Base-by-base conservation (phyloP, 2,329 filamentous ascomycete species). In the Arthrobotrys pseudoclavata region DNA sequence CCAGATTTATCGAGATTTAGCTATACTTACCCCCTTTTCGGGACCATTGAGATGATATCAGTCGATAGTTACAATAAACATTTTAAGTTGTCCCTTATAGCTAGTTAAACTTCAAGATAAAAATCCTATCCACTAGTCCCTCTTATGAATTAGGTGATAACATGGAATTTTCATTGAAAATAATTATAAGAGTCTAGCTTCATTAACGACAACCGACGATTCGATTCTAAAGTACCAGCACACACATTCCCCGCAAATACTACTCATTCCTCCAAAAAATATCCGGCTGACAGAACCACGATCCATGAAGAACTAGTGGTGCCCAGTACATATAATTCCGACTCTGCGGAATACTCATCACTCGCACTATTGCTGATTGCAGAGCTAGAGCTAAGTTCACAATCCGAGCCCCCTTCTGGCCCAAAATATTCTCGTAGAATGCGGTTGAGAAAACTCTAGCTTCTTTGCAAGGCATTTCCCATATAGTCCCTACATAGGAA, bases 271-370 rank as follows among this genome's bases (percentile, higher is more conserved):
- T 13, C 50, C 50, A 55, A 18, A 55, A 55, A 26, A 55, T 12
- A 29, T 29, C 50, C n/a, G 24, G 13, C 22, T 55, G 50, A 18
- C 50, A 55, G 29, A 55, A 55, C 50, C 50, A 55, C 13, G 50
- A 55, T 18, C 50, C 50, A 34, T 55, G 29, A n/a, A 55, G 50
- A n/a, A 55, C 50, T 18, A 55, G 13, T 12, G 50, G 50, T 9
- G 50, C 50, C 50, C 50, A 55, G 29, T 55, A 55, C 22, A 55
- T 55, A 22, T 55, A 55, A 29, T 55, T 34, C 24, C 50, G 3
- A 18, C 50, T 55, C 50, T 26, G 13, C 15, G 50, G 50, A 34
- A 29, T 55, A 15, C n/a, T 22, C 50, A 55, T 55, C 4, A 55
- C 29, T 22, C 20, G 9, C 7, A 55, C 4, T 12, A 55, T 20